These are phyloP conservation scores for Lecanicillium sp. DNA, from an alignment of 2,329 filamentous ascomycete genomes.

Conservation along the genomic window DNA sequence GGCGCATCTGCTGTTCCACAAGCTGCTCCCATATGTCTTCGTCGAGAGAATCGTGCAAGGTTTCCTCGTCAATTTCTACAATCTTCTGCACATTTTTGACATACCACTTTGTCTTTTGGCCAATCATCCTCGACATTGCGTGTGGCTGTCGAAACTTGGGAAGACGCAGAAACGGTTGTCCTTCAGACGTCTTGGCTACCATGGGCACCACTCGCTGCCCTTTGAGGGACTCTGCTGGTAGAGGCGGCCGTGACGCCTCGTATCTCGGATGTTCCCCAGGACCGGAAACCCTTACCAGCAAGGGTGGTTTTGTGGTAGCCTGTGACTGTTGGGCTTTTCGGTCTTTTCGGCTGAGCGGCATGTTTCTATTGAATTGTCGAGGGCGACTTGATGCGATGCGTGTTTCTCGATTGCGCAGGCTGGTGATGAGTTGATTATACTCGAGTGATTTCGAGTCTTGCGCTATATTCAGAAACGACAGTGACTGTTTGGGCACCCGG, in stretches of 20 bases:
- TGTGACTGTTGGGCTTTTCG: constrained; percentile 10
- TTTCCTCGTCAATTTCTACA: constrained; percentile 30
- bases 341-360: constrained; percentile 11
- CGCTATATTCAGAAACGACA: constrained; percentile 31
- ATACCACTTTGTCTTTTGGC: constrained; percentile 38
- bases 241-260: constrained; percentile 3
- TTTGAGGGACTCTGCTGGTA: constrained; percentile 15
- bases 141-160: constrained; percentile 60
- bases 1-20: constrained; percentile 19
- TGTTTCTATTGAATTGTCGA: constrained; percentile 1
- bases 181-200: constrained; percentile 42
- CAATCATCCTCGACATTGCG: constrained; percentile 49
- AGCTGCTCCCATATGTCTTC: constrained; percentile 43
- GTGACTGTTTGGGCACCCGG: constrained; percentile 22
- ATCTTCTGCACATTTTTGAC: constrained; percentile 29
- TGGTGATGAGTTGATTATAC: constrained; percentile 30
- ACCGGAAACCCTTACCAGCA: constrained; percentile 24
- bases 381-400: constrained; percentile 5
- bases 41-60: constrained; percentile 17
- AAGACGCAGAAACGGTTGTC: constrained; percentile 57
- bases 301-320: constrained; percentile 17
- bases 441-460: constrained; percentile 28
- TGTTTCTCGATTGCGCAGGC: constrained; percentile 24
- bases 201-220: constrained; percentile 47
- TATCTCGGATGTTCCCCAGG: constrained; percentile 36